Conservation (phyloP, 225 moss, liverwort and hornwort genomes). For the Asterella californica region DNA sequence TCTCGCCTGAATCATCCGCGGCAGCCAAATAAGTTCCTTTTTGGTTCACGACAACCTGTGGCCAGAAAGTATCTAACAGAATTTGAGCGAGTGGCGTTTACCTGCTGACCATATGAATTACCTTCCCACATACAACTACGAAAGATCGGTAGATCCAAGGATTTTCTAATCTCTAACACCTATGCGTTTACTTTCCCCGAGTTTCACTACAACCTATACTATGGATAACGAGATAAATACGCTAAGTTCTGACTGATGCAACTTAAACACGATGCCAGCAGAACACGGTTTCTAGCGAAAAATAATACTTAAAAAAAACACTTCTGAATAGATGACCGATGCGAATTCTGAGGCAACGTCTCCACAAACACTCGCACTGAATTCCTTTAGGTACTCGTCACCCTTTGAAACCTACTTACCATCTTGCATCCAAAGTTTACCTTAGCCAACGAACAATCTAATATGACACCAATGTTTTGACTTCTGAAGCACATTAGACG, state of each 20-base stretch:
- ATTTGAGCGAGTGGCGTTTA: not conserved
- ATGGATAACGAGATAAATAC: not conserved
- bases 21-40: slow-evolving; percentile 40
- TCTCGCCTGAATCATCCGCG: slow-evolving; percentile 46
- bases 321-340: too few species aligned
- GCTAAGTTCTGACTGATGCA: not conserved
- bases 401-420: too few species aligned
- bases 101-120: not conserved
- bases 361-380: too few species aligned
- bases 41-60: slow-evolving; percentile 38
- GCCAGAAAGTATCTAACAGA: not conserved
- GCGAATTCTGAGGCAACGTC: too few species aligned
- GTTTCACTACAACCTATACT: not conserved
- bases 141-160: not conserved
- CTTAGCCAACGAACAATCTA: too few species aligned
- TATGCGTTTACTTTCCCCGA: not conserved
- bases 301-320: too few species aligned
- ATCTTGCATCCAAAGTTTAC: too few species aligned
- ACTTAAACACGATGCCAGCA: too few species aligned
- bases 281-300: too few species aligned
- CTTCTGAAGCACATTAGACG: not conserved
- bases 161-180: not conserved
- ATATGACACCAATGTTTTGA: not conserved
- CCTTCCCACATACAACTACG: not conserved
- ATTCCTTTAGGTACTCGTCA: too few species aligned